phyloP scores from a whole-genome alignment of 768 basidiomycete species.

The Pisolithus sp. region DNA sequence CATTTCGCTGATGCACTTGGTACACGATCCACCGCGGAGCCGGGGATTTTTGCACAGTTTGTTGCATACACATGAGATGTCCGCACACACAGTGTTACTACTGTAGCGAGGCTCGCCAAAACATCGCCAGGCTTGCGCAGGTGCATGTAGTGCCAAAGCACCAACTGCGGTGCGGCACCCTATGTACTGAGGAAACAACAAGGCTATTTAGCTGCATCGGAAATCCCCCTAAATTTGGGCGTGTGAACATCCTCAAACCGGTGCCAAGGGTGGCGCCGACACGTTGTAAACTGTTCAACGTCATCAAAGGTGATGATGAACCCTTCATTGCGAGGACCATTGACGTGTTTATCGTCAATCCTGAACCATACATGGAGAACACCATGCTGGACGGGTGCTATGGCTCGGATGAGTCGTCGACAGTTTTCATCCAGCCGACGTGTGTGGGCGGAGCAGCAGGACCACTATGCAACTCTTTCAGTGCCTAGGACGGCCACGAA shows the following conservation, averaged over 20 bases:
- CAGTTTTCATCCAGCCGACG: slow-evolving; percentile 17
- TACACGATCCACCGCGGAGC: slow-evolving; percentile 30
- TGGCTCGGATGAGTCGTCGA: neutral
- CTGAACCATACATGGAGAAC: neutral
- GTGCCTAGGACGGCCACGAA: slow-evolving; percentile 24
- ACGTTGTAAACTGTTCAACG: no score
- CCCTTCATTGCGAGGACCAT: neutral
- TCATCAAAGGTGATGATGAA: neutral
- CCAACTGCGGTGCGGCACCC: no score
- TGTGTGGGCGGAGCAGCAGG: slow-evolving; percentile 8
- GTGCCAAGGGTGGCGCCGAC: no score
- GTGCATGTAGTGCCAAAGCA: no score
- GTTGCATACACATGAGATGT: slow-evolving; percentile 86
- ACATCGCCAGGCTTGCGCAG: no score
- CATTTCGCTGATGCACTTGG: no score
- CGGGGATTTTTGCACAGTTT: slow-evolving; percentile 80
- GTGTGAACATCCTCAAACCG: no score
- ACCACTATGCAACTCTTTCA: slow-evolving; percentile 25
- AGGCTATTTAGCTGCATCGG: no score
- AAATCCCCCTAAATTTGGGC: no score
- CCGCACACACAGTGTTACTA: slow-evolving; percentile 69
- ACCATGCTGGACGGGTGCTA: neutral
- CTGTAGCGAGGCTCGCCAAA: no score
- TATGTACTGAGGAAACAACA: no score
- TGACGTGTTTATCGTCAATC: neutral